Conservation (phyloP, 2,329 filamentous ascomycete species). For the Fusarium fujikuroi region DNA sequence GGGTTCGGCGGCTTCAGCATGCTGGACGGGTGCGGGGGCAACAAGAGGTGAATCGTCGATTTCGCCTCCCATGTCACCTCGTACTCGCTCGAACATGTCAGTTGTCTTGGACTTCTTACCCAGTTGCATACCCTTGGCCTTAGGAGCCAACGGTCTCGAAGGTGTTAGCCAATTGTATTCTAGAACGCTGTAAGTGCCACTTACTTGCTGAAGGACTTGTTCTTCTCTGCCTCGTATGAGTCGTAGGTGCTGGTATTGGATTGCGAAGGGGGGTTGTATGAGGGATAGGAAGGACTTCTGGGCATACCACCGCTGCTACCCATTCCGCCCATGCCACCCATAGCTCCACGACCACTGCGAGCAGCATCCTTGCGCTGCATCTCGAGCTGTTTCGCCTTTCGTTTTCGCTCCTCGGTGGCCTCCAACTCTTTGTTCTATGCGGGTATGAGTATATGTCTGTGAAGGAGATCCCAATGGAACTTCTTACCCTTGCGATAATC, state of each 20-base stretch:
- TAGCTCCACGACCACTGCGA: conserved; percentile 66
- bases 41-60: conserved; percentile 82
- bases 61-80: conserved; percentile 89
- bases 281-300: conserved; percentile 84
- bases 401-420: conserved; percentile 96
- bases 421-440: conserved; percentile 95
- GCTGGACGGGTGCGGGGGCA: conserved; percentile 61
- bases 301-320: conserved; percentile 61
- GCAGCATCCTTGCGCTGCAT: conserved; percentile 98
- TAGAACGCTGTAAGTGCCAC: conserved; percentile 38
- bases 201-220: conserved; percentile 86
- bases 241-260: conserved; percentile 87
- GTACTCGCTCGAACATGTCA: conserved; percentile 96
- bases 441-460: conserved; percentile 38
- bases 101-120: conserved; percentile 99
- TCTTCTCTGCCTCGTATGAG: conserved; percentile 96
- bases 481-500: conserved; percentile 85
- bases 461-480: not conserved
- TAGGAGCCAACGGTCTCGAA: conserved; percentile 70
- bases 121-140: conserved; percentile 98
- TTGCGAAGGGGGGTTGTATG: conserved; percentile 84
- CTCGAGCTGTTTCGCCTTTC: conserved; percentile 98
- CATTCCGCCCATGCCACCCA: conserved; percentile 46
- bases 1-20: conserved; percentile 63
- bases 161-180: conserved; percentile 12